Evolutionary conservation across 73 alveolate genomes (phyloP).

Genomic region (Paramecium biaurelia): DNA sequence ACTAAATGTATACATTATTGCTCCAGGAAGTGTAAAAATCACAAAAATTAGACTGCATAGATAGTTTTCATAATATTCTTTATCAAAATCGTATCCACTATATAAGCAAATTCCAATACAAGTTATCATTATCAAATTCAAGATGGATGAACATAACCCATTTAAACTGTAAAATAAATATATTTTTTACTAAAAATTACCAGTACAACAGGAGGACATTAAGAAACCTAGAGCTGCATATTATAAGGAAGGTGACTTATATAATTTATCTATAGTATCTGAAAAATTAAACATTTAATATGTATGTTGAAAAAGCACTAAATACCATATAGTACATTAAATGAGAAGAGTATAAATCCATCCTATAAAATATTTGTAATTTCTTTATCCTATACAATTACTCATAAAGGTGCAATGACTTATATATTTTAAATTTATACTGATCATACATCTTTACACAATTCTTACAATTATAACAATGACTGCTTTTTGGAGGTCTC

Average conservation of each 20-base stretch:
- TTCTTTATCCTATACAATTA: slow-evolving; percentile 95
- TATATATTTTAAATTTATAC: not conserved
- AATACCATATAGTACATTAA: not conserved
- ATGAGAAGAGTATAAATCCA: not conserved
- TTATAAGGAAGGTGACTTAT: not conserved
- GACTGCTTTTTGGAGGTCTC: slow-evolving; percentile 92
- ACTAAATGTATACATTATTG: not conserved
- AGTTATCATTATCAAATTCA: not conserved
- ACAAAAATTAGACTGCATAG: not conserved
- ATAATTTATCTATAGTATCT: not conserved
- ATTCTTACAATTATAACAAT: slow-evolving; percentile 89
- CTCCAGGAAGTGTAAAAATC: not conserved
- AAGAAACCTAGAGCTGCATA: not conserved
- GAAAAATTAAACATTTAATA: not conserved
- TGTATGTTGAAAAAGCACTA: not conserved
- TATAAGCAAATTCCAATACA: not conserved
- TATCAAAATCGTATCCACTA: not conserved
- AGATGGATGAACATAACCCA: not conserved
- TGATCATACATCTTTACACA: slow-evolving; percentile 92
- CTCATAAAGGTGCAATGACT: slow-evolving; percentile 89
- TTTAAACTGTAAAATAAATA: not conserved
- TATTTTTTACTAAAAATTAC: not conserved
- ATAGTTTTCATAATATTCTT: not conserved
- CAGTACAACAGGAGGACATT: not conserved
- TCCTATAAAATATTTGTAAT: slow-evolving; percentile 80